Conservation (phyloP, 164 flowering plant species). For the Chimonanthus salicifolius region DNA sequence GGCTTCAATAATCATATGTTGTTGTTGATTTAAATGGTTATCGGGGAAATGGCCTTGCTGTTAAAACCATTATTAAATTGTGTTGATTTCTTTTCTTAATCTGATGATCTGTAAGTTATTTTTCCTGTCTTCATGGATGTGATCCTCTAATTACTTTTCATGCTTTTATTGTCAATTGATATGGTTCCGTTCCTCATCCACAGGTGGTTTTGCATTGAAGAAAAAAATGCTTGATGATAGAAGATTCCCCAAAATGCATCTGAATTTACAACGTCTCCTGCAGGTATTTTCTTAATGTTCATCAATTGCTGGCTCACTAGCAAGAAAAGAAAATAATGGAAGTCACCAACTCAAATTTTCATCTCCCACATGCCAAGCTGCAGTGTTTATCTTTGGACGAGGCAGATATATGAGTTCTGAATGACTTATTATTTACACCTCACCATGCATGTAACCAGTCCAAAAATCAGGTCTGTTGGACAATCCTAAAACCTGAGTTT, state of each 20-base stretch:
- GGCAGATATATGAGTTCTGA: background rate
- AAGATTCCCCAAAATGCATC: slow-evolving; percentile 96
- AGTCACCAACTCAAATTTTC: background rate
- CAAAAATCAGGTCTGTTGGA: background rate
- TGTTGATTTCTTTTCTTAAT: background rate
- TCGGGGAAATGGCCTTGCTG: background rate
- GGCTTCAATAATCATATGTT: too few species aligned
- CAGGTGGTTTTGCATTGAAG: slow-evolving; percentile 88
- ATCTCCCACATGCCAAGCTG: background rate
- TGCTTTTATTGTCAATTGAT: background rate
- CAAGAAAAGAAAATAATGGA: background rate
- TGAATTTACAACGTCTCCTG: slow-evolving; percentile 83
- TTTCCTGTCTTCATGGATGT: background rate
- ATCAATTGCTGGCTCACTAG: background rate
- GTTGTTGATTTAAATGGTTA: background rate
- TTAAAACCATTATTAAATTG: background rate
- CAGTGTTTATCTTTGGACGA: background rate
- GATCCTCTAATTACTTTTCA: background rate
- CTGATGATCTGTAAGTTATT: background rate
- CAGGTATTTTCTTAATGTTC: slow-evolving; percentile 49
- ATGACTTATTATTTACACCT: background rate
- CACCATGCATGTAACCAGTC: background rate
- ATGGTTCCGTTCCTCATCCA: slow-evolving; percentile 2
- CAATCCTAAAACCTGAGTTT: background rate
- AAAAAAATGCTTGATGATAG: slow-evolving; percentile 90